Evolutionary conservation across 805 yeast species (phyloP), one percentile per base, ranked within the genome.

Genomic region (Nematodospora valgi): DNA sequence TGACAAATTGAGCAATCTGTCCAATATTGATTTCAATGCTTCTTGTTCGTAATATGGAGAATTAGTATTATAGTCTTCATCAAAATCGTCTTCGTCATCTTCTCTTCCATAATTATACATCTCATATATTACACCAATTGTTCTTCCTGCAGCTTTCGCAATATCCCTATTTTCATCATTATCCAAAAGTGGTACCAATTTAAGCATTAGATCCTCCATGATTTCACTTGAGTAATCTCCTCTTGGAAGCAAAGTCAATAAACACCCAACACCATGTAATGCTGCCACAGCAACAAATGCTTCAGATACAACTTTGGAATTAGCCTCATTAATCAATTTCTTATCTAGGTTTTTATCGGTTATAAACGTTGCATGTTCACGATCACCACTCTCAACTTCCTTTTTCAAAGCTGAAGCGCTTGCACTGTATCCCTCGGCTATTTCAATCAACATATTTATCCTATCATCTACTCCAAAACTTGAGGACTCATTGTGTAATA

Each of bases 61-160:
- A 40, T 68, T 62, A 12, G 63, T 62, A 41, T 68, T 65, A 40
- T 56, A 71, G 12, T 70, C 75, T 3, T 57, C 64, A 10, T 62
- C 65, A 1, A 55, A 64, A 6, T 43, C 48, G 6, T 48, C 58
- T 6, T 59, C 64, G 3, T 56, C 66, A 2, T 56, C 64, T 6
- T 25, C 37, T 12, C 25, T 44, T 3, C 58, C 66, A 41, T 76
- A 78, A 20, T 58, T 60, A 47, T 62, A 73, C 10, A 70, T 44
- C 48, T 81, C 86, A 47, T 73, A 76, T 44, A 72, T 62, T 24
- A 80, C 56, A 1, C 78, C 86, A 31, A 76, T 57, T 10, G 76
- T 59, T 42, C 78, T 66, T 4, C 77, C 79, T 1, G 76, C 74
- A 0, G 84, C 76, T 33, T 72, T 70, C 16, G 73, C 59, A 7